phyloP scores from a whole-genome alignment of 352 stramenopile species.

The Globisporangium rhizosaccharum region DNA sequence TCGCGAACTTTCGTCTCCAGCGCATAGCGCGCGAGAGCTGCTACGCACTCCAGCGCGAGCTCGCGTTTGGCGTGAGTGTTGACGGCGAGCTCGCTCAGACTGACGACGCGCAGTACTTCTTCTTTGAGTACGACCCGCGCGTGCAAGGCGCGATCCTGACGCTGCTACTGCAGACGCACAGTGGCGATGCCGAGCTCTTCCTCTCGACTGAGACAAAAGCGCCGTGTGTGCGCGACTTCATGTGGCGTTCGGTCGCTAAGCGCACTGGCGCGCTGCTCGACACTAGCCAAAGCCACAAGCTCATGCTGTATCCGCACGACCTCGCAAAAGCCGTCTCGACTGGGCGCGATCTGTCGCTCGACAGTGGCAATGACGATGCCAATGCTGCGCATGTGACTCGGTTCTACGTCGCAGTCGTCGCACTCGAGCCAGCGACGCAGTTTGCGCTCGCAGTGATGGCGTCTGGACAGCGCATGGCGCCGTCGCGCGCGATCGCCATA shows the following conservation, averaged over 20 bases:
- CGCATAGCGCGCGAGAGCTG: conserved; percentile 53
- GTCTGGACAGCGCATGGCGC: conserved; percentile 53
- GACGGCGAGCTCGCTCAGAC: conserved; percentile 19
- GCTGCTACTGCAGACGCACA: conserved; percentile 36
- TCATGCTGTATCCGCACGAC: conserved; percentile 58
- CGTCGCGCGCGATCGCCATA: conserved; percentile 49
- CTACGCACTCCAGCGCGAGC: conserved; percentile 37
- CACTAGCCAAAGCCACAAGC: conserved; percentile 29
- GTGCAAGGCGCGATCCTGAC: conserved; percentile 47
- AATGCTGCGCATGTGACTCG: conserved; percentile 8
- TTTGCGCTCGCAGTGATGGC: conserved; percentile 57
- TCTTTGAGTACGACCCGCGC: conserved; percentile 43
- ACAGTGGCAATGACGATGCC: background rate
- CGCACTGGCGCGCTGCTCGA: conserved; percentile 2
- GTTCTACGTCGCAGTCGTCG: conserved; percentile 62
- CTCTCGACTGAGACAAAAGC: conserved; percentile 65
- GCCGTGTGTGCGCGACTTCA: conserved; percentile 59
- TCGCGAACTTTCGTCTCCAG: conserved; percentile 36
- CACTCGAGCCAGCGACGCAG: conserved; percentile 25
- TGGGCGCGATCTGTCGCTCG: background rate
- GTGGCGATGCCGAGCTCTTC: conserved; percentile 56
- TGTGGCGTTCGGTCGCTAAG: conserved; percentile 46
- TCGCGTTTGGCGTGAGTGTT: conserved; percentile 41
- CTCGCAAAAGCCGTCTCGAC: conserved; percentile 19
- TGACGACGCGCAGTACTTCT: conserved; percentile 36